A percentile compares a stretch with the other conserved stretches of the same genome.
Conservation (phyloP, 495 filamentous ascomycete genomes). For the Hypoxylon intermedium region DNA sequence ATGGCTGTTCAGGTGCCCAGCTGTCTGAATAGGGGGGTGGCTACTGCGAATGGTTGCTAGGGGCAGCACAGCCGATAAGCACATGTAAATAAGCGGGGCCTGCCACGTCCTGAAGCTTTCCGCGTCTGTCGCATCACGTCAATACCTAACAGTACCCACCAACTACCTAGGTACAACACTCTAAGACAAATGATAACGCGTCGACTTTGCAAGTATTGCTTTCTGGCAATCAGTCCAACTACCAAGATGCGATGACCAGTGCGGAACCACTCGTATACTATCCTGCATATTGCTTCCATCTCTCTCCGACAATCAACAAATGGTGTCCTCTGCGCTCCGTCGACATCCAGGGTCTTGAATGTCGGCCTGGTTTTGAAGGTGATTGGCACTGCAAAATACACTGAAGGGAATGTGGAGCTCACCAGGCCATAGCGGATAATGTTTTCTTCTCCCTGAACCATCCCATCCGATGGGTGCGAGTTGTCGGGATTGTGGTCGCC, state of each 20-base stretch:
- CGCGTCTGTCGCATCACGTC: conserved; percentile 24
- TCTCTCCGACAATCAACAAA: conserved; percentile 80
- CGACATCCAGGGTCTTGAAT: conserved; percentile 69
- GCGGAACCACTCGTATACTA: conserved; percentile 56
- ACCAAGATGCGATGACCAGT: conserved; percentile 61
- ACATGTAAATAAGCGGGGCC: conserved; percentile 20
- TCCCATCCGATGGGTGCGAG: conserved; percentile 82
- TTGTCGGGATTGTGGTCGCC: conserved; percentile 80
- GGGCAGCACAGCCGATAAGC: too few species aligned
- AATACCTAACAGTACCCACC: too few species aligned
- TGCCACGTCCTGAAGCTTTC: conserved; percentile 5
- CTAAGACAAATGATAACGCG: conserved; percentile 11
- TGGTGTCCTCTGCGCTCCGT: conserved; percentile 81
- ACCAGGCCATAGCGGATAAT: conserved; percentile 62
- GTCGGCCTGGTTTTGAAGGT: conserved; percentile 73
- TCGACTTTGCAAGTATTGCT: conserved; percentile 16
- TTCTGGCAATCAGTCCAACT: conserved; percentile 11
- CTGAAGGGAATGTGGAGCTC: conserved; percentile 5
- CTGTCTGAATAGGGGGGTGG: not conserved
- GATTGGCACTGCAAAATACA: conserved; percentile 55
- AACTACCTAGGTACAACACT: conserved; percentile 3
- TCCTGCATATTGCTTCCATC: conserved; percentile 81
- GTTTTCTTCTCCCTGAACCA: conserved; percentile 86
- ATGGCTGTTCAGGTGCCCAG: too few species aligned
- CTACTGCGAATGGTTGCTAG: not conserved